Base-by-base conservation (phyloP, 2,329 filamentous ascomycete genomes). In the Rasamsonia emersonii region DNA sequence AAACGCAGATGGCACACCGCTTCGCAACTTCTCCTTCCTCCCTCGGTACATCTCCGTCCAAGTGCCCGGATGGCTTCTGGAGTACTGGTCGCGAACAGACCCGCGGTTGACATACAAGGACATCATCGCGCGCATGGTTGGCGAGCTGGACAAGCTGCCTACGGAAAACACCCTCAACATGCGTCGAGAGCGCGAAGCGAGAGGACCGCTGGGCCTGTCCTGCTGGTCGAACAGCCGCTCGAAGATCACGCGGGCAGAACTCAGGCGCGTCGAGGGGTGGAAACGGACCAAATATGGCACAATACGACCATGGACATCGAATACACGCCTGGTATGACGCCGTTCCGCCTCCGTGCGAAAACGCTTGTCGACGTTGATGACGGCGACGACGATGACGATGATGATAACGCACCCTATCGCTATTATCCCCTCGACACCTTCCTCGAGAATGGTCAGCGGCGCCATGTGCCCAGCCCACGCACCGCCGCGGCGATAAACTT, bases 41-140 rank as follows among this genome's bases (percentile, higher is more conserved):
- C 52, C 51, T 5, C 40, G 45, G 4, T 50, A 49, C 31, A 53
- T 55, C 30, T 44, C 49, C 14, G 24, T 39, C n/a, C 38, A 40
- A 2, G 41, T 46, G 4, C 16, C 41, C 1, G 47, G 36, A 5
- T 55, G 52, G 52, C 38, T 54, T 1, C 33, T 55, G 21, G 52
- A 54, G 32, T 53, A 41, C 35, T 55, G 52, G 52, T 45, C 46
- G 37, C 41, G 51, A 4, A 41, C 45, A 3, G 51, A 54, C 25
- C 24, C 31, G 2, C 44, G 51, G 3, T 36, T 54, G 15, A 45
- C 40, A 1, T 53, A 51, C 36, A 27, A 38, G 11, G 52, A 55
- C 27, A 49, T 55, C 28, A 46, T 47, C 14, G 47, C 46, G 4
- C 41, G 52, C 6, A 54, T 54, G 52, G 31, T 35, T n/a, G 47